Percentiles rank a stretch among this genome's conserved stretches.
phyloP scores from a whole-genome alignment of 441 rosid genomes.

The Euphorbia schlechtendalii region DNA sequence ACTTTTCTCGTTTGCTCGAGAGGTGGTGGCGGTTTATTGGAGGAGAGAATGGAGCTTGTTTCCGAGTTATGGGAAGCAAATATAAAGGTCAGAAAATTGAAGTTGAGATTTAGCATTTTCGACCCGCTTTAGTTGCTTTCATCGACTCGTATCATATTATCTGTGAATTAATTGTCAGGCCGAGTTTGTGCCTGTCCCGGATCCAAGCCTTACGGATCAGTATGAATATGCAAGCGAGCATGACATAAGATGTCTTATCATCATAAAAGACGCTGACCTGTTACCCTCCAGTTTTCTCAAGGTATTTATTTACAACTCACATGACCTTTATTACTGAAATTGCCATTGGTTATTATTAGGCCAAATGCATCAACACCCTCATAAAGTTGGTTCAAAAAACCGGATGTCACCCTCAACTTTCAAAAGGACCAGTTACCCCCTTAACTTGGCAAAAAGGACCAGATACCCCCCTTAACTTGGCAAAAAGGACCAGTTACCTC shows the following conservation, averaged over 20 bases:
- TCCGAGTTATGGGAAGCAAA: constrained; percentile 83
- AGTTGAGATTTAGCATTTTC: not conserved
- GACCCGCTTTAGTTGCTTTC: constrained; percentile 8
- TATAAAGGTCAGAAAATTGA: constrained; percentile 53
- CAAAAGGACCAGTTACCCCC: too few species aligned
- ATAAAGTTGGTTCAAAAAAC: too few species aligned
- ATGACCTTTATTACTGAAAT: not conserved
- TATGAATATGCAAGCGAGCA: constrained; percentile 95
- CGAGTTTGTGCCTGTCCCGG: constrained; percentile 74
- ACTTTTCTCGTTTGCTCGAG: constrained; percentile 86
- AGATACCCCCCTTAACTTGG: too few species aligned
- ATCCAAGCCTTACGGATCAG: constrained; percentile 97
- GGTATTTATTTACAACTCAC: constrained; percentile 32
- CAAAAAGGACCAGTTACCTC: too few species aligned
- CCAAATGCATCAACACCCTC: too few species aligned
- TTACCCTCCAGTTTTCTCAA: constrained; percentile 64
- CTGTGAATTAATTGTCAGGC: too few species aligned
- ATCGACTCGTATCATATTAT: too few species aligned
- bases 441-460: too few species aligned
- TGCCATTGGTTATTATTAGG: not conserved
- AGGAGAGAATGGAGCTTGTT: constrained; percentile 87
- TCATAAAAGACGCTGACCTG: constrained; percentile 68
- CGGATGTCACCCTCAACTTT: too few species aligned
- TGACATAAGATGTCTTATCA: constrained; percentile 78
- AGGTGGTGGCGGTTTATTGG: constrained; percentile 95